These are phyloP conservation scores for Xylaria curta DNA, from an alignment of 495 filamentous ascomycete species.

Conservation along the genomic window DNA sequence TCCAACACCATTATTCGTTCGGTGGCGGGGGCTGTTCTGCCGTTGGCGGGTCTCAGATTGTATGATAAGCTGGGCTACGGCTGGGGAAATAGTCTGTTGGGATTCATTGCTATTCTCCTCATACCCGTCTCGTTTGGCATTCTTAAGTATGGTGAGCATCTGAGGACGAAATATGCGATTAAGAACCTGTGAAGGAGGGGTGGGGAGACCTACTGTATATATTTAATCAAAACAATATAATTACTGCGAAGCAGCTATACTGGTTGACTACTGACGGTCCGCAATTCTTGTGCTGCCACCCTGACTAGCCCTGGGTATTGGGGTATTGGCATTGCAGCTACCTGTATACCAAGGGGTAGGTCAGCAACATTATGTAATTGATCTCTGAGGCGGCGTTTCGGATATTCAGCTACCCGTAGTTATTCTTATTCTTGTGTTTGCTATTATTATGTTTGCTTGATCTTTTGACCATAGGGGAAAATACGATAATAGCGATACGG, in stretches of 20 bases:
- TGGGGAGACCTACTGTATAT: background rate
- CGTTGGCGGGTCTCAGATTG: constrained; percentile 61
- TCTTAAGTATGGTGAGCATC: constrained; percentile 56
- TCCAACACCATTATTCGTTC: constrained; percentile 60
- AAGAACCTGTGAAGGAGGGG: constrained; percentile 40
- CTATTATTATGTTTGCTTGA: no score
- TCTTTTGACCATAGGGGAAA: no score
- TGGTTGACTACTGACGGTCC: background rate
- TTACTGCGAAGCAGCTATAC: background rate
- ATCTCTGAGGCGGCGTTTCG: no score
- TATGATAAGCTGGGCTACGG: constrained; percentile 62
- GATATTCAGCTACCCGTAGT: no score
- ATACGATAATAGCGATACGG: no score
- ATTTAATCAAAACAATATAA: background rate
- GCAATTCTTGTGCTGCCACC: background rate
- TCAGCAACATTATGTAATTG: no score
- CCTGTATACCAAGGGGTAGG: no score
- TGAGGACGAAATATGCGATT: constrained; percentile 53
- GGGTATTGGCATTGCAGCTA: no score
- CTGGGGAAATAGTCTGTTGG: constrained; percentile 67
- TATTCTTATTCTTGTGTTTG: no score
- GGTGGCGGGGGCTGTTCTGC: constrained; percentile 63
- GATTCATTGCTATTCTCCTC: constrained; percentile 58
- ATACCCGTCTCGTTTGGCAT: constrained; percentile 60
- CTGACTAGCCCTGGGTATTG: no score